phyloP scores from a whole-genome alignment of 2,329 filamentous ascomycete species.

The Metarhizium rileyi region DNA sequence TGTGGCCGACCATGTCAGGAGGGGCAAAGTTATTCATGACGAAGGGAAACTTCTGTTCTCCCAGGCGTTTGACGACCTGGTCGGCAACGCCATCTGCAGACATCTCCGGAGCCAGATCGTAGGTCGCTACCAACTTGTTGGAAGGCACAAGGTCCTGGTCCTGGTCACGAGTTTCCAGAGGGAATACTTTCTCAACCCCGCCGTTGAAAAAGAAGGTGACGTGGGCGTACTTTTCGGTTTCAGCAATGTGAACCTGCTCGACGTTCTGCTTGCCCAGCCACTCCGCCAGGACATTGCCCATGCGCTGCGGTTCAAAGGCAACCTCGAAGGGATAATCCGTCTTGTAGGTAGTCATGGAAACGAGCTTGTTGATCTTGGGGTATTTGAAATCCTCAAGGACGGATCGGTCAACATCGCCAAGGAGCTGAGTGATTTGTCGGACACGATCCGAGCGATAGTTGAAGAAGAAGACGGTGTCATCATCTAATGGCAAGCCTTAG shows the following conservation, averaged over 20 bases:
- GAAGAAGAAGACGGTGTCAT: conserved; percentile 98
- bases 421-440: conserved; percentile 87
- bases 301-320: conserved; percentile 87
- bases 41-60: conserved; percentile 81
- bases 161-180: conserved; percentile 84
- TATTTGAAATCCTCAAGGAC: conserved; percentile 86
- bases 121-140: conserved; percentile 83
- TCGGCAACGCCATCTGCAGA: conserved; percentile 82
- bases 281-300: conserved; percentile 97
- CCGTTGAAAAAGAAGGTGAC: conserved; percentile 99
- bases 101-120: conserved; percentile 94
- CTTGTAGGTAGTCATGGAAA: conserved; percentile 99
- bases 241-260: conserved; percentile 91
- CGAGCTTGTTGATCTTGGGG: conserved; percentile 74
- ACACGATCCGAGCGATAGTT: conserved; percentile 99
- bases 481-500: conserved; percentile 42
- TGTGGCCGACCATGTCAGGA: conserved; percentile 98
- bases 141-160: conserved; percentile 68
- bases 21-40: conserved; percentile 99
- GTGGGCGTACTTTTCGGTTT: conserved; percentile 99
- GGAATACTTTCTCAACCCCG: conserved; percentile 92
- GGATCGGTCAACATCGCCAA: conserved; percentile 86
- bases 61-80: conserved; percentile 80
- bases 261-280: conserved; percentile 84
- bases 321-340: conserved; percentile 83